These are phyloP conservation scores for Sarocladium oryzae DNA, from an alignment of 2,329 filamentous ascomycete species.

Conservation along the genomic window DNA sequence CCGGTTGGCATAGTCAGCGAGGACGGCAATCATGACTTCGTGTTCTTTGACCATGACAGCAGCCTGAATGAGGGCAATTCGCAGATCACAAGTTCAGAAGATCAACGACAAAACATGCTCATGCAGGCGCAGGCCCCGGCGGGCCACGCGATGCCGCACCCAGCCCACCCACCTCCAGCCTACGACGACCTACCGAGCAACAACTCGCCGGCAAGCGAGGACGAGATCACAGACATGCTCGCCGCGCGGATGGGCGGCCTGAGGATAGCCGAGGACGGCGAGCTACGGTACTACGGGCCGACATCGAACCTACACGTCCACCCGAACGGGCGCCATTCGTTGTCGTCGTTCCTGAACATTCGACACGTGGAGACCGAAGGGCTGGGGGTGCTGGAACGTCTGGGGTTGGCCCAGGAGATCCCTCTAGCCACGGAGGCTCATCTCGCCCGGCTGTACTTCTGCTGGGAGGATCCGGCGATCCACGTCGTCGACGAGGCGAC, in stretches of 20 bases:
- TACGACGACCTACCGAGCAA: not conserved
- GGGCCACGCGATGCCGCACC: not conserved
- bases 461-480: constrained; percentile 19
- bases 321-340: not conserved
- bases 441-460: constrained; percentile 17
- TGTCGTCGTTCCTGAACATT: constrained; percentile 7
- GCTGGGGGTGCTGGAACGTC: not conserved
- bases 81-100: not conserved
- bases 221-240: constrained; percentile 11
- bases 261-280: constrained; percentile 13
- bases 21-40: no score
- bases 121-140: not conserved
- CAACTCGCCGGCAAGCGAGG: not conserved
- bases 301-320: constrained; percentile 14
- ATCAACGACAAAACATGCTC: not conserved
- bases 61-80: not conserved
- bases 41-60: not conserved
- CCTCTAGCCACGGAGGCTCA: constrained; percentile 14
- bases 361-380: not conserved
- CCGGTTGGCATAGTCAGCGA: no score
- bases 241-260: constrained; percentile 14
- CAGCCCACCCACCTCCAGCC: not conserved
- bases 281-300: constrained; percentile 16
- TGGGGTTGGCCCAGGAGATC: constrained; percentile 14
- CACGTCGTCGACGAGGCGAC: constrained; percentile 18